Conservation (phyloP, 2,329 filamentous ascomycete species). For the Nemania serpens region DNA sequence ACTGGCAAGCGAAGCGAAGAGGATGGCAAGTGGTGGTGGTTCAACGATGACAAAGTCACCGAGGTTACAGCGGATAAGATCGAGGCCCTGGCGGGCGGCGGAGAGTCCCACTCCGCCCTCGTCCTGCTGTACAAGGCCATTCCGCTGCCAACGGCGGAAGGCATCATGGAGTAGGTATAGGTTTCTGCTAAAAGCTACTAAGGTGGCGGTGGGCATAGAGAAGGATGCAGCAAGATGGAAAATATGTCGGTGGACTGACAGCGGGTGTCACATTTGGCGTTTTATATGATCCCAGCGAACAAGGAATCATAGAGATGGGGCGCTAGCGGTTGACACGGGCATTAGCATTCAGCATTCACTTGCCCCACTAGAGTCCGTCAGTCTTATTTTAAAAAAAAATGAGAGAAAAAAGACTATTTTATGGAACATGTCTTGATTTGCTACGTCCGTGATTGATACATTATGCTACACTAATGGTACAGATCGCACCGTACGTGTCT, state of each 20-base stretch:
- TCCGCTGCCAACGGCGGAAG: slow-evolving; percentile 65
- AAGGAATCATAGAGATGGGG: slow-evolving; percentile 4
- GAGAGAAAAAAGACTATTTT: background rate
- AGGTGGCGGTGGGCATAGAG: background rate
- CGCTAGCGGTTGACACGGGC: slow-evolving; percentile 28
- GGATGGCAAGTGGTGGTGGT: slow-evolving; percentile 99
- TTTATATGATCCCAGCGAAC: slow-evolving; percentile 18
- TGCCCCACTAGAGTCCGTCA: background rate
- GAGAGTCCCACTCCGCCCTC: slow-evolving; percentile 81
- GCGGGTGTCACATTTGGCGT: slow-evolving; percentile 31
- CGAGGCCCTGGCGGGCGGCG: slow-evolving; percentile 84
- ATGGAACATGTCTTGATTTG: background rate
- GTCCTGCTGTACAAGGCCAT: slow-evolving; percentile 81
- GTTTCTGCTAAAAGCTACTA: background rate
- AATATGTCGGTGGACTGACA: background rate
- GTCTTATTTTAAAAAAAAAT: background rate
- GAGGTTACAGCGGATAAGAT: slow-evolving; percentile 94
- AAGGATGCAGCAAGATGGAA: background rate
- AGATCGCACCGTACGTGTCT: background rate
- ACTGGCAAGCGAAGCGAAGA: slow-evolving; percentile 79
- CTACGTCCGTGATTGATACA: slow-evolving; percentile 16
- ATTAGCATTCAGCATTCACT: slow-evolving; percentile 24
- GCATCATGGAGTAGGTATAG: slow-evolving; percentile 37
- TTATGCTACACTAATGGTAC: slow-evolving; percentile 2
- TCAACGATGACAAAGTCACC: slow-evolving; percentile 96